Percentiles rank a stretch among this genome's conserved stretches.
phyloP scores from a whole-genome alignment of 108 stramenopile genomes.

The Mayamaea pseudoterrestris region DNA sequence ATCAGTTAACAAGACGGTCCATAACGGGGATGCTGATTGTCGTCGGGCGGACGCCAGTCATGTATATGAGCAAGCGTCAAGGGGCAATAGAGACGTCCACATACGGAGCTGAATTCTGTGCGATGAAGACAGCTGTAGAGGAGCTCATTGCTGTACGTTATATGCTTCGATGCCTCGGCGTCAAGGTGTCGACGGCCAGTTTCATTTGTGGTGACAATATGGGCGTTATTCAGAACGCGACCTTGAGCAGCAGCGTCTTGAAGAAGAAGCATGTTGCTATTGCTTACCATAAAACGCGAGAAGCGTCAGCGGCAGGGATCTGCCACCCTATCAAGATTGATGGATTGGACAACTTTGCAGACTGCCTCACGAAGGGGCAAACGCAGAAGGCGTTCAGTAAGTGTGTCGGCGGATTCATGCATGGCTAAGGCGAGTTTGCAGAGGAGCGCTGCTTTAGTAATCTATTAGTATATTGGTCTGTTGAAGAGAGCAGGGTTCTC shows the following conservation, averaged over 20 bases:
- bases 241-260: conserved; percentile 16
- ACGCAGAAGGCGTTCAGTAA: no score
- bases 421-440: no score
- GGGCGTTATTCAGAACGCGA: conserved; percentile 20
- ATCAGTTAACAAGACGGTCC: conserved; percentile 8
- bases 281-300: conserved; percentile 29
- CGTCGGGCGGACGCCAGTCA: conserved; percentile 12
- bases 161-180: conserved; percentile 50
- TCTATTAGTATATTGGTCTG: no score
- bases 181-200: conserved; percentile 13
- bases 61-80: conserved; percentile 9
- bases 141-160: conserved; percentile 8
- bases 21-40: conserved; percentile 14
- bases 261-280: conserved; percentile 37
- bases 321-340: conserved; percentile 6
- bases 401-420: no score
- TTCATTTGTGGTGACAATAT: conserved; percentile 28
- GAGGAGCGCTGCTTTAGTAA: no score
- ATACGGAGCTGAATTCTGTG: conserved; percentile 9
- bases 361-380: conserved; percentile 26
- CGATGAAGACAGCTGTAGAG: conserved; percentile 7
- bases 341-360: conserved; percentile 23
- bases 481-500: no score
- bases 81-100: conserved; percentile 13
- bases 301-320: conserved; percentile 15